phyloP scores from a whole-genome alignment of 1,284 basidiomycete species.

The Fomitiporia mediterranea region DNA sequence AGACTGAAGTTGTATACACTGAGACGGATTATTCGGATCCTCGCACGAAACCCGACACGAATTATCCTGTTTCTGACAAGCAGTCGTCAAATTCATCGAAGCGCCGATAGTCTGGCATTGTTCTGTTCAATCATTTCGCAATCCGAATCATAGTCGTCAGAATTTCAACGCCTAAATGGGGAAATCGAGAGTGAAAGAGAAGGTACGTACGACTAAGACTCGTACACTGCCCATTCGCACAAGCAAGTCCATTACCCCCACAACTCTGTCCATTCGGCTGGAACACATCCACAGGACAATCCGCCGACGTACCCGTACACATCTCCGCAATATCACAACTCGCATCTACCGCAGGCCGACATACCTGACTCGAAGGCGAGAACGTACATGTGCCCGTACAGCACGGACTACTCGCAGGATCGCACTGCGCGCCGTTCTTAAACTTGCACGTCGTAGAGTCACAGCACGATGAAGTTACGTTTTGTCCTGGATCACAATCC shows the following conservation, averaged over 20 bases:
- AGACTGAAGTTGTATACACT: constrained; percentile 75
- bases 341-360: constrained; percentile 64
- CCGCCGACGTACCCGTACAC: constrained; percentile 72
- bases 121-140: constrained; percentile 36
- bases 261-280: constrained; percentile 69
- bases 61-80: constrained; percentile 64
- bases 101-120: constrained; percentile 79
- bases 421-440: constrained; percentile 67
- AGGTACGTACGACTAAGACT: constrained; percentile 57
- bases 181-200: constrained; percentile 16
- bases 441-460: constrained; percentile 79
- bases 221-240: constrained; percentile 83
- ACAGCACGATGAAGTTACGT: constrained; percentile 67
- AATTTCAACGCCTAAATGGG: too few species aligned
- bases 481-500: constrained; percentile 83
- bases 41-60: constrained; percentile 79
- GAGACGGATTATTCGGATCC: constrained; percentile 57
- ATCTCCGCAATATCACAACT: constrained; percentile 75
- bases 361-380: constrained; percentile 62
- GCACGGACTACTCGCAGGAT: constrained; percentile 74
- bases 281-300: constrained; percentile 70
- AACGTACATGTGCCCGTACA: constrained; percentile 72
- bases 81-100: constrained; percentile 59
- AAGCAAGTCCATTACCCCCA: constrained; percentile 57
- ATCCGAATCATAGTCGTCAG: too few species aligned